Evolutionary conservation across 345 rosid genomes (phyloP).

Genomic region (Citrus cavaleriei): DNA sequence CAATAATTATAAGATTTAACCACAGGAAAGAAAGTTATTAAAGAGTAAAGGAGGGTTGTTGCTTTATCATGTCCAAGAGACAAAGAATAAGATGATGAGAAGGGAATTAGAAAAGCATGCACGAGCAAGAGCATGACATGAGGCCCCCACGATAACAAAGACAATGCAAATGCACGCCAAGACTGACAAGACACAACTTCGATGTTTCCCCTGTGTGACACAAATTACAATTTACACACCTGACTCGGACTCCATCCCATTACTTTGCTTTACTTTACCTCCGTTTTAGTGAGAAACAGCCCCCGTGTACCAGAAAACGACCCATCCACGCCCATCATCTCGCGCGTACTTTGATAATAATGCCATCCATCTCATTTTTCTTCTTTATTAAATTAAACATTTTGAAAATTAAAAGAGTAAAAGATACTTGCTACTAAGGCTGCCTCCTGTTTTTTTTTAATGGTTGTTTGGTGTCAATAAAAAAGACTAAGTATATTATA

Average conservation of each 20-base stretch:
- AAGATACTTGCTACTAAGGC: not conserved
- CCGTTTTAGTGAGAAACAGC: constrained; percentile 12
- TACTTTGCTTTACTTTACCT: not conserved
- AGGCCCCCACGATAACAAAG: not conserved
- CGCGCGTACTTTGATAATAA: constrained; percentile 32
- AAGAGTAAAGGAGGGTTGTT: not conserved
- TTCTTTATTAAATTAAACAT: not conserved
- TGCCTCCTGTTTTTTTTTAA: not conserved
- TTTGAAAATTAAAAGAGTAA: not conserved
- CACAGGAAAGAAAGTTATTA: too few species aligned
- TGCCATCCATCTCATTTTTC: constrained; percentile 31
- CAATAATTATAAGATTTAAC: too few species aligned
- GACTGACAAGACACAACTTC: constrained; percentile 32
- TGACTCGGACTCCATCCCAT: not conserved
- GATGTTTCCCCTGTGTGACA: constrained; percentile 25
- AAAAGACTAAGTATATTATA: too few species aligned
- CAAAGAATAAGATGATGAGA: not conserved
- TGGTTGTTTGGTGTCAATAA: too few species aligned
- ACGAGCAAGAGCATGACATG: not conserved
- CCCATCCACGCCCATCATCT: constrained; percentile 24
- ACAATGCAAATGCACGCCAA: constrained; percentile 26
- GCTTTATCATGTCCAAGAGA: too few species aligned
- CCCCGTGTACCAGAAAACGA: constrained; percentile 40
- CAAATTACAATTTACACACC: constrained; percentile 18
- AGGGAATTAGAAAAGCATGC: not conserved